phyloP scores from a whole-genome alignment of 2,329 filamentous ascomycete genomes.

The Penicillium sp. region DNA sequence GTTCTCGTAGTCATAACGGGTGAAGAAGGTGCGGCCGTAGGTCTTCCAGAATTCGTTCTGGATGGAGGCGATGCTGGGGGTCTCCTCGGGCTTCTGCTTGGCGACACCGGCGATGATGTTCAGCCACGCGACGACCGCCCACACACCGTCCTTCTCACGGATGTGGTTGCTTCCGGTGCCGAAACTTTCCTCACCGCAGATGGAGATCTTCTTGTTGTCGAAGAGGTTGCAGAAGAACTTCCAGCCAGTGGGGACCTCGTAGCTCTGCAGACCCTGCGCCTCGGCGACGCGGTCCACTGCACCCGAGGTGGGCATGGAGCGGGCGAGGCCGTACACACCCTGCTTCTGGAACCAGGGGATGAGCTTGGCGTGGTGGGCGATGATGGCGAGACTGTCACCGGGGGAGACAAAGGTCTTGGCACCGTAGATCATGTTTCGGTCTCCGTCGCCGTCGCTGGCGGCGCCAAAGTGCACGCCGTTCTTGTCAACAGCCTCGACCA shows the following conservation, averaged over 20 bases:
- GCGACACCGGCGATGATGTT: constrained; percentile 97
- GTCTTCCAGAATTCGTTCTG: constrained; percentile 95
- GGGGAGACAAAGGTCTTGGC: constrained; percentile 94
- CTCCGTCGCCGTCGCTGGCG: constrained; percentile 92
- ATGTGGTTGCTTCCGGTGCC: constrained; percentile 98
- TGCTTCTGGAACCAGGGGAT: constrained; percentile 99
- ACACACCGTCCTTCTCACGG: constrained; percentile 96
- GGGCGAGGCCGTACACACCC: constrained; percentile 88
- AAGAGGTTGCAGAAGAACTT: constrained; percentile 98
- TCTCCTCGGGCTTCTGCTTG: constrained; percentile 69
- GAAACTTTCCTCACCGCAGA: constrained; percentile 97
- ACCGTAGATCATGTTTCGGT: constrained; percentile 99
- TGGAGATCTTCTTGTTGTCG: constrained; percentile 90
- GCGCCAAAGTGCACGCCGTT: constrained; percentile 91
- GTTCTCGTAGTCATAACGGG: constrained; percentile 95
- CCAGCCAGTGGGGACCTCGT: constrained; percentile 98
- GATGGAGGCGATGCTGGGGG: constrained; percentile 90
- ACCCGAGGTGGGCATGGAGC: constrained; percentile 95
- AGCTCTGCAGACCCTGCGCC: constrained; percentile 83
- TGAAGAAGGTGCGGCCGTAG: constrained; percentile 98
- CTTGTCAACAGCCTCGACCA: constrained; percentile 90
- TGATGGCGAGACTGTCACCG: constrained; percentile 95
- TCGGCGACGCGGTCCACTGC: constrained; percentile 94
- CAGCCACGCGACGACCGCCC: constrained; percentile 95
- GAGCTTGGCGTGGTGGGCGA: constrained; percentile 89